Percentiles rank a stretch among this genome's conserved stretches.
phyloP scores from a whole-genome alignment of 768 basidiomycete genomes.

The Agrocybe chaxingu region DNA sequence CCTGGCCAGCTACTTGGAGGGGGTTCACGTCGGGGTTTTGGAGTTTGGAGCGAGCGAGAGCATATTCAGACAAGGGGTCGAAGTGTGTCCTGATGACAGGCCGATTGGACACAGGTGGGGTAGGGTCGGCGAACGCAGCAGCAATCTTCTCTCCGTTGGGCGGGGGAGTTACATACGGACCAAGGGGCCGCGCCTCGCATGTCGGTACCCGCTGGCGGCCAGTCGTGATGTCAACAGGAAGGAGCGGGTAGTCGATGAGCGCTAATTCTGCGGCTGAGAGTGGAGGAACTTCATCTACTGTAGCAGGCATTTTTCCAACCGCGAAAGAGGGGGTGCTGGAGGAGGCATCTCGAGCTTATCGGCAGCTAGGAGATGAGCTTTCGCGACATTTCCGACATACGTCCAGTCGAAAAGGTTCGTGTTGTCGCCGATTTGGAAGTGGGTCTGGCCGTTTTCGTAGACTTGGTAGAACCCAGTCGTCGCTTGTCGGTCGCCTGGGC shows the following conservation, averaged over 20 bases:
- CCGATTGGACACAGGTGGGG: constrained; percentile 36
- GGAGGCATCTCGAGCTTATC: constrained; percentile 71
- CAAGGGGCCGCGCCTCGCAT: constrained; percentile 75
- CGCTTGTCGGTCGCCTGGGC: constrained; percentile 88
- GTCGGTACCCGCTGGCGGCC: constrained; percentile 72
- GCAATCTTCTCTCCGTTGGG: constrained; percentile 55
- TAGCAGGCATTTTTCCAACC: constrained; percentile 30
- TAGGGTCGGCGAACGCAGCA: constrained; percentile 50
- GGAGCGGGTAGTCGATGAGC: constrained; percentile 50
- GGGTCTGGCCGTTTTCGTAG: constrained; percentile 77
- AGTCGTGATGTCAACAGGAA: constrained; percentile 61
- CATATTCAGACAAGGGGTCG: constrained; percentile 68
- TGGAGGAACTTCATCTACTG: constrained; percentile 35
- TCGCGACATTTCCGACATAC: constrained; percentile 93
- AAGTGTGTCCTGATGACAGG: constrained; percentile 75
- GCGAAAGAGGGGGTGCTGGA: constrained; percentile 37
- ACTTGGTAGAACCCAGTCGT: constrained; percentile 78
- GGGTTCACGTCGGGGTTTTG: constrained; percentile 43
- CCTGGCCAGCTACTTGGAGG: constrained; percentile 86
- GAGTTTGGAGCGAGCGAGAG: constrained; percentile 50
- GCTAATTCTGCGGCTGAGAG: constrained; percentile 39
- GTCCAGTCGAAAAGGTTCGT: constrained; percentile 95
- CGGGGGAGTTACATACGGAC: constrained; percentile 69
- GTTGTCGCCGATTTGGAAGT: constrained; percentile 93
- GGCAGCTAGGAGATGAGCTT: constrained; percentile 90